phyloP scores from a whole-genome alignment of 2,329 filamentous ascomycete species.

The Xylaria sp. region DNA sequence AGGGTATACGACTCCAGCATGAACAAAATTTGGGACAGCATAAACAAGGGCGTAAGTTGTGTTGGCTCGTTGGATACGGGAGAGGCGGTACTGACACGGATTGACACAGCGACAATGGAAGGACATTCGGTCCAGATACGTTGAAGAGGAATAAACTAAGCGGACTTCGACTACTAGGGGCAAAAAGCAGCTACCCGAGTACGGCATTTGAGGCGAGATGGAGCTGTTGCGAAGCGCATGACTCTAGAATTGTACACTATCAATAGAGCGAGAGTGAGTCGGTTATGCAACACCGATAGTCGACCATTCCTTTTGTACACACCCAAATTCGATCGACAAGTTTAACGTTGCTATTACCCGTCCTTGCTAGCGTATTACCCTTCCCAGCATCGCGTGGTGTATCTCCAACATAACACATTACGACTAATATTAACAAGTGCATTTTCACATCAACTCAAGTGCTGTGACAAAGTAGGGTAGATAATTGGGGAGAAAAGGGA shows the following conservation, averaged over 20 bases:
- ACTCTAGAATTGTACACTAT: slow-evolving; percentile 39
- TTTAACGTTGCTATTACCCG: slow-evolving; percentile 10
- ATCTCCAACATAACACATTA: neutral
- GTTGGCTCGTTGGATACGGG: neutral
- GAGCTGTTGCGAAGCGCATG: slow-evolving; percentile 19
- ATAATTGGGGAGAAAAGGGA: neutral
- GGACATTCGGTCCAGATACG: slow-evolving; percentile 93
- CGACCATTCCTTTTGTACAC: slow-evolving; percentile 26
- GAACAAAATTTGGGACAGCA: slow-evolving; percentile 87
- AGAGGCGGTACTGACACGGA: slow-evolving; percentile 48
- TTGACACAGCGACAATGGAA: slow-evolving; percentile 93
- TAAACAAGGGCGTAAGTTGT: slow-evolving; percentile 88
- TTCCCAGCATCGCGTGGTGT: neutral
- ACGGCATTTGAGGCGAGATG: slow-evolving; percentile 1
- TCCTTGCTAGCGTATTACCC: slow-evolving; percentile 11
- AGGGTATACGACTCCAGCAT: slow-evolving; percentile 86
- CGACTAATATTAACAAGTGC: neutral
- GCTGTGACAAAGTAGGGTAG: neutral
- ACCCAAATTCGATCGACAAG: slow-evolving; percentile 5
- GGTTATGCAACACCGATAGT: slow-evolving; percentile 22
- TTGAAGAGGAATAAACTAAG: slow-evolving; percentile 65
- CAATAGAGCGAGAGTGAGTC: slow-evolving; percentile 32
- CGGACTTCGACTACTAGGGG: slow-evolving; percentile 17
- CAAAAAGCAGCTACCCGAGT: slow-evolving; percentile 5
- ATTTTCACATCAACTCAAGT: neutral